phyloP scores from a whole-genome alignment of 257 asterid genomes.

The Ligustrum vulgare region DNA sequence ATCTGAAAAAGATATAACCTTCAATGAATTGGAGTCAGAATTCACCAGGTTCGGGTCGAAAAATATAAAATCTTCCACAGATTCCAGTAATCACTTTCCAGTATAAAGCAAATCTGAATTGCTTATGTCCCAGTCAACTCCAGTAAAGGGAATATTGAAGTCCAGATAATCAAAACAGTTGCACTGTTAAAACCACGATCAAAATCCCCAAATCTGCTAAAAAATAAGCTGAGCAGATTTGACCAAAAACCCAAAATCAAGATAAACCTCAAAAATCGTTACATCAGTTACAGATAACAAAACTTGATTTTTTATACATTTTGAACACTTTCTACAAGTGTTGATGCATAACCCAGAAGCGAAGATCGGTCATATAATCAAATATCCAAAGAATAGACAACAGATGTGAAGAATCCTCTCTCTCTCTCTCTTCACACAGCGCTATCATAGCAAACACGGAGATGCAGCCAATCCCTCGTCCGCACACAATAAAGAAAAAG shows the following conservation, averaged over 20 bases:
- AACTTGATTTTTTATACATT: too few species aligned
- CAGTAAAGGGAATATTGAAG: background rate
- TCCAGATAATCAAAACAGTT: background rate
- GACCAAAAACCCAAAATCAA: background rate
- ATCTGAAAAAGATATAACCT: background rate
- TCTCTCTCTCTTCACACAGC: background rate
- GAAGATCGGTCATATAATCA: background rate
- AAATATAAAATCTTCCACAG: slow-evolving; percentile 17
- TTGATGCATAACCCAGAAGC: too few species aligned
- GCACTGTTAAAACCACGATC: slow-evolving; percentile 4
- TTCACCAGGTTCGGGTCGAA: slow-evolving; percentile 8
- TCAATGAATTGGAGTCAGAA: background rate
- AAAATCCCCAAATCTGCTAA: background rate
- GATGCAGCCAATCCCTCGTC: slow-evolving; percentile 17
- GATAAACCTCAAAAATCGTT: too few species aligned
- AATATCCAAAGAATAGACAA: background rate
- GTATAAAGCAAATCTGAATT: slow-evolving; percentile 23
- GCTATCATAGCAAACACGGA: slow-evolving; percentile 1
- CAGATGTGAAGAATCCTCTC: slow-evolving; percentile 16
- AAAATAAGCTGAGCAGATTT: background rate
- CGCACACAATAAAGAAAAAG: background rate
- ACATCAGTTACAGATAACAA: too few species aligned
- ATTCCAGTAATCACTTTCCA: slow-evolving; percentile 21
- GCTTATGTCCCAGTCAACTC: slow-evolving; percentile 15
- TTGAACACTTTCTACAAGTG: too few species aligned